Base-by-base conservation (phyloP, 1,284 basidiomycete species). In the Heliocybe sulcata region DNA sequence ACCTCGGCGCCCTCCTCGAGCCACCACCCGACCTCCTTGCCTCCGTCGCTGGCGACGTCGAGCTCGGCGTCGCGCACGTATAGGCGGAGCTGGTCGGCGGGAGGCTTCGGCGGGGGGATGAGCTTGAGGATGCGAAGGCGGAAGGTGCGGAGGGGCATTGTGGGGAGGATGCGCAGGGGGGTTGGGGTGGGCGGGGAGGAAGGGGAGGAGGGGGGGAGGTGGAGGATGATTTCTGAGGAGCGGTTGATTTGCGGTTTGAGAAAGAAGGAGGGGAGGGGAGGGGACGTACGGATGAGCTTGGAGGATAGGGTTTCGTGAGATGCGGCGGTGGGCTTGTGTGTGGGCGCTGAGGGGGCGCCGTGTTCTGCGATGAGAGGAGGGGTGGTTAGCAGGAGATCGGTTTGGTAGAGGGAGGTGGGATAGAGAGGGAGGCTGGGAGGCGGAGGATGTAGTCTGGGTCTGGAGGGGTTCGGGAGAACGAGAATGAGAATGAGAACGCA, bases 11-110 rank as follows among this genome's bases (percentile, higher is more conserved):
- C 77, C n/a, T 80, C 74, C 57, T 88, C 84, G 35, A 91, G 63
- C 2, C 88, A 79, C 86, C 88, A 90, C 54, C 75, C 78, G 51
- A 90, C 65, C 57, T 83, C 77, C 53, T 77, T 77, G 11, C 63
- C 59, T 55, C 81, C 77, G 29, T 77, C 67, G 29, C 33, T 9
- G 9, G 77, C 72, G 16, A 63, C 59, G 10, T 71, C 72, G 25
- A 91, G 65, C 51, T 73, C 69, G 23, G 71, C 67, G 6, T 51
- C 27, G 22, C 12, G 12, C 10, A 9, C 14, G 14, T 26, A 11
- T 8, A 11, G 10, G 8, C 10, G 27, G 49, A 51, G 49, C 14
- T n/a, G 57, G 55, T 54, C 72, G 31, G 52, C 8, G n/a, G 35
- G n/a, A 52, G 33, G 22, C 38, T 16, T 75, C 42, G 79, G 56